Evolutionary conservation across 2,329 filamentous ascomycete species (phyloP), one percentile per base, ranked within the genome.

Genomic region (Trichoderma sp.): DNA sequence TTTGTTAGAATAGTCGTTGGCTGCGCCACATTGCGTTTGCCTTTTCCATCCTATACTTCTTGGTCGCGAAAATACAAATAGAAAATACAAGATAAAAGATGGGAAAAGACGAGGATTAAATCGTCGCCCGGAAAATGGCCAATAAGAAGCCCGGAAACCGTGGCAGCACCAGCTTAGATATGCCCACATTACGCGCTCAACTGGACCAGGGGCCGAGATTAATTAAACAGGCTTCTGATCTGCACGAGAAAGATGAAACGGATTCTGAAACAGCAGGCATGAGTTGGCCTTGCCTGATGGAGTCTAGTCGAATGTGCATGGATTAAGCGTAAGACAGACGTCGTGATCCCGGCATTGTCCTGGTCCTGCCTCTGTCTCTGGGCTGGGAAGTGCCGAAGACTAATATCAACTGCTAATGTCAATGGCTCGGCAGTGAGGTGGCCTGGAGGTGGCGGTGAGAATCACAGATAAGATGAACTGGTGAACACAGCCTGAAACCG

Each of bases 261-360:
- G 28, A 30, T 68, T 55, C 66, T 68, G 66, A 68, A 68, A 68
- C 66, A 61, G n/a, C 55, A 59, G 57, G 66, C 66, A 47, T 61
- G 8, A 50, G 43, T 6, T 34, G 66, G 36, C 66, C 66, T 34
- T 68, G 36, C 66, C 55, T 23, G 36, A 61, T 61, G 6, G 7
- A 30, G 66, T 2, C 55, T 68, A 61, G 66, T 17, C 39, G 30
- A 9, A 13, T 28, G 34, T 23, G 34, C n/a, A 61, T 59, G 28
- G 55, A 47, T 47, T 66, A 36, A 59, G 55, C 55, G 53, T 58
- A 43, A 43, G 50, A 68, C 39, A 43, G 50, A 68, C 65, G 32
- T 47, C 17, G 43, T 34, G 43, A 58, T 67, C 50, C 64, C 13
- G 55, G 23, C 65, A 36, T 68, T 47, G 65, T 59, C 26, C 53